phyloP scores from a whole-genome alignment of 192 early-diverging fungal species.

The Piromyces sp. region DNA sequence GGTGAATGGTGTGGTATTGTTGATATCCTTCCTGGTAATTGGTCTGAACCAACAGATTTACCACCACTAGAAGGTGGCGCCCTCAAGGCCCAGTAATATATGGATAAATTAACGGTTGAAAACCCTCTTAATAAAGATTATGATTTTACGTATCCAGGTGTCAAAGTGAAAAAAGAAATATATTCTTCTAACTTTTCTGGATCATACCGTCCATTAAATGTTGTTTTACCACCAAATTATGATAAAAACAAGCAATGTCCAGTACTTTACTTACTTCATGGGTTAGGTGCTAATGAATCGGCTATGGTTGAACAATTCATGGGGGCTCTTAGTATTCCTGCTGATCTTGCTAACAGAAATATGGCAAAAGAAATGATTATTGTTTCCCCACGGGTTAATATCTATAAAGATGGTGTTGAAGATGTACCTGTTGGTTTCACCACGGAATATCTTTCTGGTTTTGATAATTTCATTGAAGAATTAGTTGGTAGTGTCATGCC shows the following conservation, averaged over 20 bases:
- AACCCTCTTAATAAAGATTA: not conserved
- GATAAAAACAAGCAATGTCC: not conserved
- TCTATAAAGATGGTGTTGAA: too few species aligned
- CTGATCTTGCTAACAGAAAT: not conserved
- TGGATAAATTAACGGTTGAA: not conserved
- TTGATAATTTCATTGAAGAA: not conserved
- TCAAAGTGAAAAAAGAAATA: not conserved
- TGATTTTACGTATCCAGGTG: too few species aligned
- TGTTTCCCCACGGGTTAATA: not conserved
- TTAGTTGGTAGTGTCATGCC: not conserved
- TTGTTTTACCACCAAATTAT: not conserved
- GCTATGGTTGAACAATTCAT: not conserved
- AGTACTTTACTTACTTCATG: not conserved
- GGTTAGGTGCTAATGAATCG: not conserved
- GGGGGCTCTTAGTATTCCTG: not conserved
- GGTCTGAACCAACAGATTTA: too few species aligned
- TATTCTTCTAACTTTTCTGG: not conserved
- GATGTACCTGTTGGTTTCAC: not conserved
- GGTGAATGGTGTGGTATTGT: not conserved
- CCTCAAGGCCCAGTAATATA: not conserved
- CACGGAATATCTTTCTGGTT: not conserved
- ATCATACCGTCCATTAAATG: not conserved
- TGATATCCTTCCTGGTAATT: too few species aligned
- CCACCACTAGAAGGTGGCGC: not conserved
- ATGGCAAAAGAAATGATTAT: not conserved